A percentile compares a stretch with the other conserved stretches of the same genome.
phyloP scores from a whole-genome alignment of 805 yeast genomes.

The Myxozyma sirexii region DNA sequence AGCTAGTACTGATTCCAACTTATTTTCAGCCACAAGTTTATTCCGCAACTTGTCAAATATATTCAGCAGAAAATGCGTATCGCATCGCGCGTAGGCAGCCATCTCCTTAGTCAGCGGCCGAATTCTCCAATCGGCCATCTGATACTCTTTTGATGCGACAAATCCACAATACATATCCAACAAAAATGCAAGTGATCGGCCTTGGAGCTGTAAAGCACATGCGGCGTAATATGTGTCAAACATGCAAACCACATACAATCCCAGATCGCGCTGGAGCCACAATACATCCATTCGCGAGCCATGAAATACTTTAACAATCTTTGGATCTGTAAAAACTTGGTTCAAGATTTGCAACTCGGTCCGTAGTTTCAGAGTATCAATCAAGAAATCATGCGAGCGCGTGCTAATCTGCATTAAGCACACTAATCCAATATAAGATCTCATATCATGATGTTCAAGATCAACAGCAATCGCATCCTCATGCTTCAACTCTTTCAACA shows the following conservation, averaged over 20 bases:
- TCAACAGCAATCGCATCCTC: constrained; percentile 82
- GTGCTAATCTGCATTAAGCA: constrained; percentile 92
- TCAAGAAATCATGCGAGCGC: constrained; percentile 76
- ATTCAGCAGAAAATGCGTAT: constrained; percentile 85
- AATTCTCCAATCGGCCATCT: constrained; percentile 93
- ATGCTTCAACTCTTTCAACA: constrained; percentile 57
- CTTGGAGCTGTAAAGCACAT: constrained; percentile 73
- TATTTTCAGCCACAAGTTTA: constrained; percentile 46
- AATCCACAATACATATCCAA: constrained; percentile 80
- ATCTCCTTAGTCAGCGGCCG: constrained; percentile 79
- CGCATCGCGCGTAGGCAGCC: constrained; percentile 87
- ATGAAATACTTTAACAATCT: constrained; percentile 83
- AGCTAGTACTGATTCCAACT: constrained; percentile 58
- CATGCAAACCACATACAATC: constrained; percentile 81
- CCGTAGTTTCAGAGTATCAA: constrained; percentile 81
- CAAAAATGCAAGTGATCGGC: constrained; percentile 79
- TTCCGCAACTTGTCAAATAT: constrained; percentile 76
- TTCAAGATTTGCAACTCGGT: constrained; percentile 71
- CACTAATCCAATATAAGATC: constrained; percentile 87
- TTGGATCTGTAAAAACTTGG: constrained; percentile 76
- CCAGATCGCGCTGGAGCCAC: constrained; percentile 96
- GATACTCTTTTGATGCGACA: constrained; percentile 90
- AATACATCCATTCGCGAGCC: constrained; percentile 97
- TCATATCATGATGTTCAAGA: constrained; percentile 91
- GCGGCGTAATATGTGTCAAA: constrained; percentile 95